Evolutionary conservation across 2,329 filamentous ascomycete species (phyloP).

Genomic region (Fusarium dimerum): DNA sequence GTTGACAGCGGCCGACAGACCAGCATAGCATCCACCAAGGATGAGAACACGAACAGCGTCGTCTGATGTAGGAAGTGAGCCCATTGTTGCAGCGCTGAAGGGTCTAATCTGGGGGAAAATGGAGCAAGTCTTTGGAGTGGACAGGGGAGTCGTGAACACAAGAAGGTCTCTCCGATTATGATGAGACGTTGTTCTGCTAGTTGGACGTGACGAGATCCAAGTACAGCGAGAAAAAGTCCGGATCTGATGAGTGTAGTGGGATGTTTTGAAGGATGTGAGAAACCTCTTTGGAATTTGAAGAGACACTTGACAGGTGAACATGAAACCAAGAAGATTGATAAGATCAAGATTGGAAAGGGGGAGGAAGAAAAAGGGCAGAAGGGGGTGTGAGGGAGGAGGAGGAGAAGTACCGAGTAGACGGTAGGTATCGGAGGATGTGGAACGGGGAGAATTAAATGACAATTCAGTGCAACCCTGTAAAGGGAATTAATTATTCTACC

Average conservation of each 20-base stretch:
- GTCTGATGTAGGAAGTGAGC: slow-evolving; percentile 28
- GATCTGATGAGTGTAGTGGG: slow-evolving; percentile 4
- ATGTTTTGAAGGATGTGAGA: slow-evolving; percentile 11
- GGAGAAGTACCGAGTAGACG: neutral
- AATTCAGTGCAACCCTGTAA: neutral
- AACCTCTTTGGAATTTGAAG: slow-evolving; percentile 17
- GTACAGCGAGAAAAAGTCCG: slow-evolving; percentile 8
- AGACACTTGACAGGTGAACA: slow-evolving; percentile 19
- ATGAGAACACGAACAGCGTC: slow-evolving; percentile 60
- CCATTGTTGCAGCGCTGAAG: slow-evolving; percentile 29
- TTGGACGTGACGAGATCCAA: slow-evolving; percentile 4
- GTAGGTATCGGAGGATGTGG: slow-evolving; percentile 2
- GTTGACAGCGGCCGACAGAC: slow-evolving; percentile 66
- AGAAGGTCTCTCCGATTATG: slow-evolving; percentile 3
- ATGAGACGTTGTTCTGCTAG: slow-evolving; percentile 8
- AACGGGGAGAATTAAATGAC: slow-evolving; percentile 1
- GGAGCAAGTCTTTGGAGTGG: slow-evolving; percentile 7
- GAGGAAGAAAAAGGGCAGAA: neutral
- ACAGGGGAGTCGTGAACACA: slow-evolving; percentile 1
- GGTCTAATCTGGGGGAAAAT: slow-evolving; percentile 6
- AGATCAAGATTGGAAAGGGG: neutral
- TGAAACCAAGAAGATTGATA: slow-evolving; percentile 8
- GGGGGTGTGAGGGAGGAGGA: neutral
- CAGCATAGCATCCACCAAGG: slow-evolving; percentile 72
- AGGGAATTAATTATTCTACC: neutral